phyloP scores from a whole-genome alignment of 2,329 filamentous ascomycete genomes.

The Pseudogymnoascus sp. region DNA sequence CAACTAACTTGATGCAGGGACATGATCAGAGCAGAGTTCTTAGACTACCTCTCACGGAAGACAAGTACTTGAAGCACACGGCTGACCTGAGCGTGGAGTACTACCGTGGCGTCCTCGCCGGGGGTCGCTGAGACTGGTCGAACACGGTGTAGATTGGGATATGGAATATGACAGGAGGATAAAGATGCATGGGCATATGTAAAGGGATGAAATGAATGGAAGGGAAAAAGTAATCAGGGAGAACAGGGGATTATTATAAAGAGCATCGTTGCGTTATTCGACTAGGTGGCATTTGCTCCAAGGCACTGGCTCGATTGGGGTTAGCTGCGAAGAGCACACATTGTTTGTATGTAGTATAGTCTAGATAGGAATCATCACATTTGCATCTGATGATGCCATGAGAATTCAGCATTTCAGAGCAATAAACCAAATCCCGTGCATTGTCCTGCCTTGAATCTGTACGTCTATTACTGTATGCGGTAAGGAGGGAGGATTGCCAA shows the following conservation, averaged over 20 bases:
- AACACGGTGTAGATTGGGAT: not conserved
- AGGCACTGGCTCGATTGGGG: not conserved
- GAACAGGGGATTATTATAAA: conserved; percentile 2
- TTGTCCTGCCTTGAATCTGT: not conserved
- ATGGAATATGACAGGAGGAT: not conserved
- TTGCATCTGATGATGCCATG: conserved; percentile 1
- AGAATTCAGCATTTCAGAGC: conserved; percentile 4
- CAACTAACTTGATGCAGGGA: conserved; percentile 30
- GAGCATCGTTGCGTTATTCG: conserved; percentile 6
- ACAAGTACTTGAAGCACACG: conserved; percentile 63
- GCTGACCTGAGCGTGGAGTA: conserved; percentile 62
- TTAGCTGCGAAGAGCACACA: not conserved
- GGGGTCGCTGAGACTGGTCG: conserved; percentile 11
- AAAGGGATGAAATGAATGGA: conserved; percentile 9
- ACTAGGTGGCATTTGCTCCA: not conserved
- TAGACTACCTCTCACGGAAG: conserved; percentile 61
- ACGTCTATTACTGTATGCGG: not conserved
- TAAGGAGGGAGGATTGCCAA: not conserved
- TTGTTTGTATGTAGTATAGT: conserved; percentile 10
- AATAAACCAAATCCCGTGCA: not conserved
- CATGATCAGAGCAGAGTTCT: conserved; percentile 43
- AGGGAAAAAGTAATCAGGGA: not conserved
- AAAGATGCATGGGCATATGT: conserved; percentile 7
- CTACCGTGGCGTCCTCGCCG: conserved; percentile 38
- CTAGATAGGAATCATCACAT: conserved; percentile 7